These are phyloP conservation scores for Stipa capillata DNA, from an alignment of 176 grass and related monocot genomes.

Conservation along the genomic window DNA sequence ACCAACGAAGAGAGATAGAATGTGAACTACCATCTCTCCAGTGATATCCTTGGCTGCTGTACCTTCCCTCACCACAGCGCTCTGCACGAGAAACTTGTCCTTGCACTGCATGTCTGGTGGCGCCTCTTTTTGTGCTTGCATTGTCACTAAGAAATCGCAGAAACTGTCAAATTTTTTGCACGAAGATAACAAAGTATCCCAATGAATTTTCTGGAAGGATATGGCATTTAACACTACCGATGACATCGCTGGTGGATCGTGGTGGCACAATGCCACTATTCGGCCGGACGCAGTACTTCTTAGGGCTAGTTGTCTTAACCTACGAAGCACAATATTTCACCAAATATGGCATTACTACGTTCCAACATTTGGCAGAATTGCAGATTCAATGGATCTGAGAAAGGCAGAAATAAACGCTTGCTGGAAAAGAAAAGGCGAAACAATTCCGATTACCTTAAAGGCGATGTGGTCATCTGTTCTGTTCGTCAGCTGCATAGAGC, in stretches of 20 bases:
- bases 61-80: neutral
- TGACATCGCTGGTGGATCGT: constrained; percentile 62
- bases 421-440: neutral
- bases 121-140: neutral
- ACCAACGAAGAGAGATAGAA: neutral
- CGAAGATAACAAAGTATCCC: neutral
- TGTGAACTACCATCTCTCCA: constrained; percentile 57
- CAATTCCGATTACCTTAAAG: constrained; percentile 58
- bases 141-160: neutral
- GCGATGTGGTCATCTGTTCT: constrained; percentile 62
- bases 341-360: neutral
- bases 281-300: constrained; percentile 88
- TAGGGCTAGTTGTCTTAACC: constrained; percentile 98
- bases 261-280: constrained; percentile 77
- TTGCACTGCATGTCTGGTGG: neutral
- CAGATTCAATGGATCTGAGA: neutral
- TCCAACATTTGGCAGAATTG: neutral
- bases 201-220: neutral
- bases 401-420: neutral
- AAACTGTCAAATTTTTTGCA: neutral
- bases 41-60: constrained; percentile 50
- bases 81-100: neutral
- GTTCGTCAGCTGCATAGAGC: constrained; percentile 71
- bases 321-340: constrained; percentile 18
- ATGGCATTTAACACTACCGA: constrained; percentile 33